A percentile compares a stretch with the other conserved stretches of the same genome.
Evolutionary conservation across 345 rosid genomes (phyloP).

Genomic region (Gossypium raimondii): DNA sequence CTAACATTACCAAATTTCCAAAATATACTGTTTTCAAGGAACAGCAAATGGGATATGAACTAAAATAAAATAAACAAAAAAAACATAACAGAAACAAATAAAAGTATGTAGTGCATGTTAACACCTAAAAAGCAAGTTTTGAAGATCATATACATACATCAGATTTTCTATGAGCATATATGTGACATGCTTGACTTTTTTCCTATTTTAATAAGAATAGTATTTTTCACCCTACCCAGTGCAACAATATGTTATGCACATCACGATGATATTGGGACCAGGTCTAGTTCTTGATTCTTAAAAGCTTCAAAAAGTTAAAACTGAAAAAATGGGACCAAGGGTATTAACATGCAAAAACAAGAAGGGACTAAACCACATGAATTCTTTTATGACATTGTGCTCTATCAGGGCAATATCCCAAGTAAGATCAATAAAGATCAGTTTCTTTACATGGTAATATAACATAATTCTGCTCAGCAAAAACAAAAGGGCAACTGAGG

Average conservation of each 20-base stretch:
- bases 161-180: background rate
- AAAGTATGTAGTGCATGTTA: background rate
- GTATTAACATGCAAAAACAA: background rate
- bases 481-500: background rate
- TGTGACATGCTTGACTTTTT: background rate
- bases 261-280: background rate
- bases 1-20: conserved; percentile 9
- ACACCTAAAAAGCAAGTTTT: background rate
- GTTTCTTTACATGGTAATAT: background rate
- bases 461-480: background rate
- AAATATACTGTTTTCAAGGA: background rate
- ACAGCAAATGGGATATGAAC: background rate
- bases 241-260: background rate
- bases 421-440: background rate
- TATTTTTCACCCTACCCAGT: background rate
- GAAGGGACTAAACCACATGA: background rate
- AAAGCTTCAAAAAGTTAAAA: background rate
- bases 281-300: background rate
- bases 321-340: background rate
- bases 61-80: background rate
- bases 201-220: background rate
- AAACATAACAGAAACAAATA: background rate
- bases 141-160: background rate
- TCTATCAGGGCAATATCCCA: background rate
- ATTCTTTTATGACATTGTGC: background rate